A percentile compares a stretch with the other conserved stretches of the same genome.
phyloP scores from a whole-genome alignment of 495 filamentous ascomycete species.

The Penicillium parvum region DNA sequence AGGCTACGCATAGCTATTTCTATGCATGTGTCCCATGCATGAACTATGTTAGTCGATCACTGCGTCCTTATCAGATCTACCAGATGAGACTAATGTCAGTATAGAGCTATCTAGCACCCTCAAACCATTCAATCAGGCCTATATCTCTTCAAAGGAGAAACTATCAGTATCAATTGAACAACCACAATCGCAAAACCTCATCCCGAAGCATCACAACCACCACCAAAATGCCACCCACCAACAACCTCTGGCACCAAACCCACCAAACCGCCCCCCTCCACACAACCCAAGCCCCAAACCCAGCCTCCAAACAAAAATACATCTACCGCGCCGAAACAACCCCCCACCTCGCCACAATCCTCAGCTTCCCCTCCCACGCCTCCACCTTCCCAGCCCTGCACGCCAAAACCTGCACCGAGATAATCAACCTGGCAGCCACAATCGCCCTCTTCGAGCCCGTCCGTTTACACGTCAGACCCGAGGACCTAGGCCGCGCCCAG shows the following conservation, averaged over 20 bases:
- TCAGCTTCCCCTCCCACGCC: slow-evolving; percentile 29
- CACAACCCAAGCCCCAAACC: slow-evolving; percentile 4
- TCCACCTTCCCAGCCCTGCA: slow-evolving; percentile 25
- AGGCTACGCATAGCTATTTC: neutral
- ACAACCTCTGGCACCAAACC: slow-evolving; percentile 9
- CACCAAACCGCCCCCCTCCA: slow-evolving; percentile 1
- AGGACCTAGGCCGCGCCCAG: slow-evolving; percentile 18
- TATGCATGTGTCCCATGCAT: neutral
- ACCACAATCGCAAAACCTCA: neutral
- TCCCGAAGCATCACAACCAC: neutral
- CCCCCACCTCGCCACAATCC: slow-evolving; percentile 30
- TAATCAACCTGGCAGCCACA: slow-evolving; percentile 25
- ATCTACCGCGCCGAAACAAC: slow-evolving; percentile 25
- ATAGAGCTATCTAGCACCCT: neutral
- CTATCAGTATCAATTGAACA: neutral
- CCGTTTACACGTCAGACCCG: slow-evolving; percentile 26
- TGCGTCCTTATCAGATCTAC: neutral
- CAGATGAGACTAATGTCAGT: neutral
- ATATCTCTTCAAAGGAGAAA: neutral
- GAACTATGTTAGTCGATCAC: neutral
- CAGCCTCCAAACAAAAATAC: slow-evolving; percentile 15
- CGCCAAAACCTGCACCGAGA: slow-evolving; percentile 22
- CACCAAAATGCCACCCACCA: slow-evolving; percentile 12
- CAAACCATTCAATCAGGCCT: neutral
- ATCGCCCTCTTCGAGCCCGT: slow-evolving; percentile 35